Conservation (phyloP, 2,329 filamentous ascomycete species). For the Claviceps pusilla region DNA sequence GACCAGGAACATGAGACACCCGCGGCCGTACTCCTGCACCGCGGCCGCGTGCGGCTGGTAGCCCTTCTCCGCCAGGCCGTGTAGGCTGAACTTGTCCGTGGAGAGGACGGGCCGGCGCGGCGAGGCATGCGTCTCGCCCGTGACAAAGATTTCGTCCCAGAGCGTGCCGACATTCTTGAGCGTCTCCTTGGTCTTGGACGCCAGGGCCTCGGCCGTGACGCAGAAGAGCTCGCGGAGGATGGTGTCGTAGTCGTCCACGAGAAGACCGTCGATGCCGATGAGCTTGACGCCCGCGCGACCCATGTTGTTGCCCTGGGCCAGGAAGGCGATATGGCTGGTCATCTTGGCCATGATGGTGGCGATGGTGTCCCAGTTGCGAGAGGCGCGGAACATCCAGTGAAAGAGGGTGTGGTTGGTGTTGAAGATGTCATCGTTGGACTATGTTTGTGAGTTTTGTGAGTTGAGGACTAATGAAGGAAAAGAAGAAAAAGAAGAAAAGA, state of each 20-base stretch:
- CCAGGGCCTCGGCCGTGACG: conserved; percentile 59
- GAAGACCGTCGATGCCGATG: conserved; percentile 37
- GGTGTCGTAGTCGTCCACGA: conserved; percentile 55
- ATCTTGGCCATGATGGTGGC: conserved; percentile 55
- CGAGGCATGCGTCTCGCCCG: conserved; percentile 26
- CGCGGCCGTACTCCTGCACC: conserved; percentile 40
- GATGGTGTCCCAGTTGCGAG: conserved; percentile 60
- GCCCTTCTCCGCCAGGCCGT: conserved; percentile 28
- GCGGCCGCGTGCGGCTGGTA: conserved; percentile 8
- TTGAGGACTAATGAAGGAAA: neutral
- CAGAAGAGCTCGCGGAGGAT: conserved; percentile 77
- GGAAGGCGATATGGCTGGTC: conserved; percentile 49
- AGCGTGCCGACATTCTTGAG: conserved; percentile 52
- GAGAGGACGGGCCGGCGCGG: neutral
- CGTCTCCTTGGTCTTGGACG: conserved; percentile 47
- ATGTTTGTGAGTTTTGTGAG: neutral
- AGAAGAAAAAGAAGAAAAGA: too few species aligned
- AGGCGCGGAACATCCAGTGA: conserved; percentile 74
- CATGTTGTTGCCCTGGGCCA: conserved; percentile 28
- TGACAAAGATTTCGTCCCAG: conserved; percentile 62
- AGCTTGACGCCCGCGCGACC: conserved; percentile 26
- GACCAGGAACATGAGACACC: conserved; percentile 69
- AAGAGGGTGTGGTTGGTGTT: conserved; percentile 64
- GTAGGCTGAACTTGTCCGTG: conserved; percentile 12
- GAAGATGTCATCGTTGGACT: conserved; percentile 44